A percentile compares a stretch with the other conserved stretches of the same genome.
These are phyloP conservation scores for Lanmaoa rubissima DNA, from an alignment of 768 basidiomycete species.

Conservation along the genomic window DNA sequence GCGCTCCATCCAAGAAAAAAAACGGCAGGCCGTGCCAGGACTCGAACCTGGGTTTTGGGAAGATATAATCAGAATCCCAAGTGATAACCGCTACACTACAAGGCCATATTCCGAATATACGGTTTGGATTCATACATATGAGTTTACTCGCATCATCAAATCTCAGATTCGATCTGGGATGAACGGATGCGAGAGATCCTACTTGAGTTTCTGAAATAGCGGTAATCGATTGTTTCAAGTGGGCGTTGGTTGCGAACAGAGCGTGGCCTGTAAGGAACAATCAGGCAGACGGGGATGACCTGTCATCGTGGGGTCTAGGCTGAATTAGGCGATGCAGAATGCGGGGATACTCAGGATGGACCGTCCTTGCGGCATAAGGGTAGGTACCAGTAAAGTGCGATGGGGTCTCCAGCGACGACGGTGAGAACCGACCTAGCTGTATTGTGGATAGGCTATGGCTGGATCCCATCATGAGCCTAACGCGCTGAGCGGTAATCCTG, in stretches of 20 bases:
- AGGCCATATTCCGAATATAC: background rate
- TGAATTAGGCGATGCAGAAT: background rate
- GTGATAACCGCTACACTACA: constrained; percentile 44
- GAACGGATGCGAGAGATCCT: too few species aligned
- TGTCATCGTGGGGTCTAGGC: background rate
- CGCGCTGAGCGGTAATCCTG: background rate
- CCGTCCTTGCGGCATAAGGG: too few species aligned
- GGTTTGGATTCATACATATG: background rate
- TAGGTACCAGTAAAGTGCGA: background rate
- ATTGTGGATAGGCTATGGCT: background rate
- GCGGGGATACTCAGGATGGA: background rate
- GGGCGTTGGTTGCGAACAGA: too few species aligned
- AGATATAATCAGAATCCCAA: constrained; percentile 36
- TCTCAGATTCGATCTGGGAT: background rate
- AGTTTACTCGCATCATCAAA: background rate
- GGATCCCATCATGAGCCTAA: too few species aligned
- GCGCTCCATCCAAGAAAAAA: background rate
- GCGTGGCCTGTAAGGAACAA: background rate
- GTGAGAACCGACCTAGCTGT: background rate
- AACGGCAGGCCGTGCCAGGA: constrained; percentile 27
- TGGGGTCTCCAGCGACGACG: background rate
- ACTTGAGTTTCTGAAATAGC: background rate
- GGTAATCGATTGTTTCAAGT: background rate
- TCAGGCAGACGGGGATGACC: background rate
- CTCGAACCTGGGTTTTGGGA: constrained; percentile 33